A percentile compares a stretch with the other conserved stretches of the same genome.
Evolutionary conservation across 2,329 filamentous ascomycete species (phyloP).

Genomic region (Calonectria crousiana): DNA sequence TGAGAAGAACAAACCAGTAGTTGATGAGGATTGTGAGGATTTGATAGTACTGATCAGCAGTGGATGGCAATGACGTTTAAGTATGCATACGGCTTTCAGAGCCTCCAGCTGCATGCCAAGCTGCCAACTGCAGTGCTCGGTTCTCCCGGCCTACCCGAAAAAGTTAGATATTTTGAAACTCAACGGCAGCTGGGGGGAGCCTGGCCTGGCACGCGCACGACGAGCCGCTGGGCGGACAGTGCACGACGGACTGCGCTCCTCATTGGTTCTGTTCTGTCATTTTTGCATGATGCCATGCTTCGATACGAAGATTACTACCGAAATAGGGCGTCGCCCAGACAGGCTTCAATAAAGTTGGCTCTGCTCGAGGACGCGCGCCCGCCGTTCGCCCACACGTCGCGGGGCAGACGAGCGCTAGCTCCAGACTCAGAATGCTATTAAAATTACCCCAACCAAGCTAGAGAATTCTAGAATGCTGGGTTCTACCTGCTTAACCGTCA

Average conservation of each 20-base stretch:
- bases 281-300: background rate
- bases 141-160: conserved; percentile 1
- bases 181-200: background rate
- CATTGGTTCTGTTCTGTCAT: background rate
- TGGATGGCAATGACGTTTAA: background rate
- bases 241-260: background rate
- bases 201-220: background rate
- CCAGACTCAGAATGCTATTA: background rate
- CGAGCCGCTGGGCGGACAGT: background rate
- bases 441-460: background rate
- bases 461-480: background rate
- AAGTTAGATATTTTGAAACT: conserved; percentile 15
- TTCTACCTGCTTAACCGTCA: background rate
- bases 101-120: background rate
- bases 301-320: conserved; percentile 5
- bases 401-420: background rate
- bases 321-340: conserved; percentile 2
- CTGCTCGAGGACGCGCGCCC: background rate
- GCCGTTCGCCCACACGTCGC: background rate
- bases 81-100: background rate
- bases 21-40: background rate
- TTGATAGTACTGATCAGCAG: background rate
- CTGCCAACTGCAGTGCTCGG: background rate
- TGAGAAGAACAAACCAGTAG: background rate
- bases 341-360: conserved; percentile 2